Evolutionary conservation across 2,329 filamentous ascomycete species (phyloP), one percentile per base, ranked within the genome.

Genomic region (Trichoderma asperellum): DNA sequence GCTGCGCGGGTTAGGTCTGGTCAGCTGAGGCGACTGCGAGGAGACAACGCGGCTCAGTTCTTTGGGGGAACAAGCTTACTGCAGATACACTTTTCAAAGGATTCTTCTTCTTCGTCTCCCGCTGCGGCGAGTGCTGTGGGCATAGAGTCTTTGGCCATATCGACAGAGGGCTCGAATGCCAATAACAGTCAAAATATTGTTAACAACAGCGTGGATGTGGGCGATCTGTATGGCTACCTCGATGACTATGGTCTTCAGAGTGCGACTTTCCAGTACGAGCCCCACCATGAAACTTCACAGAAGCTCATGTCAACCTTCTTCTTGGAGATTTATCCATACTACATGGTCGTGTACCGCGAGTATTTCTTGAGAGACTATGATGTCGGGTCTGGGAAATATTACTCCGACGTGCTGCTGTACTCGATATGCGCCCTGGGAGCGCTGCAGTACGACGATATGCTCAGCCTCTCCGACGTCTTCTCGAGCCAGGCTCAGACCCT

Each of bases 341-440:
- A 83, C 72, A 84, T 85, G 82, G 80, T 82, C 68, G 76, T 86
- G 2, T 85, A 86, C 70, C 79, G 84, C 35, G 84, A 85, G 71
- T 85, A 81, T 70, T 86, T 86, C 69, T 73, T 86, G 11, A 75
- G 84, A 35, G 84, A 85, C 71, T 86, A 85, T 65, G 82, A 83
- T 71, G 76, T 79, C 2, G 83, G 82, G 0, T 77, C 74, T 1
- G 84, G 84, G 0, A 80, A 79, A 34, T 84, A 85, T 72, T 86
- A 85, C 71, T 85, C 84, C 0, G 83, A 85, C 64, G 74, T 83
- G 14, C 77, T 86, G 6, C 76, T 86, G 8, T 86, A 82, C 71
- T 77, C 83, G 16, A 83, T 86, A 18, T 85, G 84, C 73, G 78
- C 84, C 4, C 76, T 84, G n/a, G 83, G 82, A 0, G 83, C 84